Percentiles rank a stretch among this genome's conserved stretches.
Evolutionary conservation across 306 rosid genomes (phyloP).

Genomic region (Quercus agrifolia): DNA sequence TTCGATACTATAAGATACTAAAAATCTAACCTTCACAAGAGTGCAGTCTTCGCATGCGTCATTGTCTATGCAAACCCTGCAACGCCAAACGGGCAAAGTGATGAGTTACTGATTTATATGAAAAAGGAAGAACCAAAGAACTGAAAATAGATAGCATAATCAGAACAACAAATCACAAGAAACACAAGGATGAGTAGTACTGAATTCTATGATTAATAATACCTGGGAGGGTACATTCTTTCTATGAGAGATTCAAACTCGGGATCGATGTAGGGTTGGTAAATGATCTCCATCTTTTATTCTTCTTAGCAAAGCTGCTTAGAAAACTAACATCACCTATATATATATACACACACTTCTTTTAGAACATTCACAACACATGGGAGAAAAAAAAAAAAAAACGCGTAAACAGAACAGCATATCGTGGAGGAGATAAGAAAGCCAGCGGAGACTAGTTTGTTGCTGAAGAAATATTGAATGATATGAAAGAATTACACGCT

Average conservation of each 20-base stretch:
- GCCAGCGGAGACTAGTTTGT: conserved; percentile 29
- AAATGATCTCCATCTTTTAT: conserved; percentile 46
- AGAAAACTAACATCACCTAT: neutral
- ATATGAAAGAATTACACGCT: neutral
- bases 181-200: neutral
- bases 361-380: conserved; percentile 3
- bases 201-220: neutral
- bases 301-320: conserved; percentile 10
- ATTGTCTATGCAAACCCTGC: conserved; percentile 87
- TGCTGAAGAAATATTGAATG: neutral
- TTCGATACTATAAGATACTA: neutral
- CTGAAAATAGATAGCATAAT: neutral
- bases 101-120: neutral
- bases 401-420: conserved; percentile 3
- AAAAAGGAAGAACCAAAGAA: neutral
- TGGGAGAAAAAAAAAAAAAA: neutral
- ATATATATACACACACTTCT: neutral
- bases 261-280: conserved; percentile 54
- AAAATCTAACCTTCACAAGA: conserved; percentile 67
- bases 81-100: neutral
- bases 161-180: neutral
- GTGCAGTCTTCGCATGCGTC: conserved; percentile 69
- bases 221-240: conserved; percentile 93
- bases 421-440: conserved; percentile 6
- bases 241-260: conserved; percentile 74